Evolutionary conservation across 2,329 filamentous ascomycete genomes (phyloP), one percentile per base, ranked within the genome.

Genomic region (Hypocrella siamensis): DNA sequence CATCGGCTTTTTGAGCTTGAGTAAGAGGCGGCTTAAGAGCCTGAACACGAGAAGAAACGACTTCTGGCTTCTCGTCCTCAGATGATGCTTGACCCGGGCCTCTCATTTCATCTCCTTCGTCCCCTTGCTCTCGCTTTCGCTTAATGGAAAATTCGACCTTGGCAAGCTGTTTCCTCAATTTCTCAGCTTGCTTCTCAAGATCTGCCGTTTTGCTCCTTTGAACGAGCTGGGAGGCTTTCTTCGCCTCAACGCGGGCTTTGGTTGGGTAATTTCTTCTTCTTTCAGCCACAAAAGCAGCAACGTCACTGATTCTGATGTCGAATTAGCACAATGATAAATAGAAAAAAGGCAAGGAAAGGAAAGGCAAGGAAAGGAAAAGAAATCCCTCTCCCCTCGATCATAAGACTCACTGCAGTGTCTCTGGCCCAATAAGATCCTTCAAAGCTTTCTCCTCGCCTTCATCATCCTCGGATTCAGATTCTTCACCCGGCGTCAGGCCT

Each of bases 181-280:
- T 74, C 45, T 76, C 71, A 15, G 72, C 72, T 40, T 72, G 58
- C 42, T 60, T 69, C 43, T 72, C 66, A 15, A 74, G 54, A 36
- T 63, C 63, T 30, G 58, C 77, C 28, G 73, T 69, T 49, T 80
- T 75, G 47, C 69, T 64, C 27, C 51, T 56, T 26, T 56, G 51
- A 36, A 56, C 51, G 44, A 56, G 46, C 43, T 57, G 54, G 35
- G 56, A 58, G 42, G 65, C 63, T 39, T 71, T 69, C 53, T 70
- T 81, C 40, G 71, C 71, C 38, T 72, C 66, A 38, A 75, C 60
- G 34, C 81, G 75, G 36, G 72, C 71, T 49, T 73, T 71, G 3
- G 86, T 94, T 2, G 88, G 88, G 49, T 72, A 96, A 31, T 78
- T 76, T 41, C 73, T 78, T 48, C 68, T 79, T 36, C 88, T 74